These are phyloP conservation scores for Wallacemonas sp. DNA, from an alignment of 208 protist species.

Conservation along the genomic window DNA sequence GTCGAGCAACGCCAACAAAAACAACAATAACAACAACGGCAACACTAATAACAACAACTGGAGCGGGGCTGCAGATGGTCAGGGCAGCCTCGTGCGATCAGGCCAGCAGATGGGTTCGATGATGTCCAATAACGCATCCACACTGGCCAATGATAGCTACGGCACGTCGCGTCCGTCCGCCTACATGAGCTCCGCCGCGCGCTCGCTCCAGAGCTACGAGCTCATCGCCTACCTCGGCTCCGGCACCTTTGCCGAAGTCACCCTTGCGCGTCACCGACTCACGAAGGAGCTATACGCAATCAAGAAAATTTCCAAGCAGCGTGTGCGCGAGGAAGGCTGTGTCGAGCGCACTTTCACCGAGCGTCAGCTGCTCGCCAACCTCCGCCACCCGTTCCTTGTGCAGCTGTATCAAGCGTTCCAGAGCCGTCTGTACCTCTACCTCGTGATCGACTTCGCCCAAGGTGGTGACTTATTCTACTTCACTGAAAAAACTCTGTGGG, in stretches of 20 bases:
- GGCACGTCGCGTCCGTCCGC: background rate
- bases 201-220: slow-evolving; percentile 85
- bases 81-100: background rate
- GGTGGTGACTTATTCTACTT: slow-evolving; percentile 87
- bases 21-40: slow-evolving; percentile 12
- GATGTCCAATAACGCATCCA: background rate
- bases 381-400: slow-evolving; percentile 85
- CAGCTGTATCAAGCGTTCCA: slow-evolving; percentile 83
- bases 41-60: background rate
- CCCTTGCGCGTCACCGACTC: slow-evolving; percentile 69
- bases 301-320: slow-evolving; percentile 88
- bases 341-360: slow-evolving; percentile 87
- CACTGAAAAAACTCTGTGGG: slow-evolving; percentile 62
- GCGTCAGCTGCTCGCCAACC: slow-evolving; percentile 72
- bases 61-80: background rate
- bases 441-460: slow-evolving; percentile 85
- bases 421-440: slow-evolving; percentile 79
- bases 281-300: slow-evolving; percentile 77
- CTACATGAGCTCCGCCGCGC: slow-evolving; percentile 66
- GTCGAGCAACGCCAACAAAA: slow-evolving; percentile 5
- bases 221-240: slow-evolving; percentile 83
- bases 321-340: slow-evolving; percentile 77
- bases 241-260: slow-evolving; percentile 88
- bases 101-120: background rate
- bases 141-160: slow-evolving; percentile 4